These are phyloP conservation scores for Trichosporon inkin DNA, from an alignment of 1,284 basidiomycete species.

Conservation along the genomic window DNA sequence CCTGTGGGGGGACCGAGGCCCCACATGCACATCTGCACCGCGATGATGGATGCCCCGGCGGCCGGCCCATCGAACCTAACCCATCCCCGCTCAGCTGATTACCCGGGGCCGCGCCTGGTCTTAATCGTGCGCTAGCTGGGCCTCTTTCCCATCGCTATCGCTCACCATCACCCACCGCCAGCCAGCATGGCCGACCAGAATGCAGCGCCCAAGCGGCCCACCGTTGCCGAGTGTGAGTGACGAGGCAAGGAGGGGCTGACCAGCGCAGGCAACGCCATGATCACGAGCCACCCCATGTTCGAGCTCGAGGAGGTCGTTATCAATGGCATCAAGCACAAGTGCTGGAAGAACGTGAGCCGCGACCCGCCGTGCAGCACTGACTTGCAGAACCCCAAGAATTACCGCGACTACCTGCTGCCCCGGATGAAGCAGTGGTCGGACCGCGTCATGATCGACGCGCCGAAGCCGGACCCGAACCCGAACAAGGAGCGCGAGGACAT, in stretches of 20 bases:
- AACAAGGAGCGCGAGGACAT: conserved; percentile 19
- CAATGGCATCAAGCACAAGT: conserved; percentile 25
- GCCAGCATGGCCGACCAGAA: not conserved
- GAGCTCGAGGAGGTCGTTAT: conserved; percentile 36
- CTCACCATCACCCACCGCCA: too few relatives aligned
- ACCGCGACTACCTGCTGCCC: conserved; percentile 33
- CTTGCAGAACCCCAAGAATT: conserved; percentile 32
- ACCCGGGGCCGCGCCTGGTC: too few relatives aligned
- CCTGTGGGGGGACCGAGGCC: too few relatives aligned
- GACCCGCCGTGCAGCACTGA: not conserved
- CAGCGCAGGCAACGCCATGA: conserved; percentile 26
- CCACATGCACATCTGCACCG: too few relatives aligned
- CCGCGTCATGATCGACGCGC: conserved; percentile 37
- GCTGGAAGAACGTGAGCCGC: conserved; percentile 42
- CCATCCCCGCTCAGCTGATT: too few relatives aligned
- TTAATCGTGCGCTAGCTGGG: too few relatives aligned
- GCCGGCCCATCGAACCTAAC: too few relatives aligned
- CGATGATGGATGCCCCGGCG: too few relatives aligned
- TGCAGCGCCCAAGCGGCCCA: not conserved
- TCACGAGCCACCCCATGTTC: conserved; percentile 37
- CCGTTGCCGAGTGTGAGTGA: conserved; percentile 7
- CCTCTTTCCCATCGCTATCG: too few relatives aligned
- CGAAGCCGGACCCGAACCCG: conserved; percentile 13
- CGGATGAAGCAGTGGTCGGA: conserved; percentile 25
- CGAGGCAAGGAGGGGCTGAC: not conserved